Conservation (phyloP, 148 eudicot genomes). For the Amaranthus cruentus region DNA sequence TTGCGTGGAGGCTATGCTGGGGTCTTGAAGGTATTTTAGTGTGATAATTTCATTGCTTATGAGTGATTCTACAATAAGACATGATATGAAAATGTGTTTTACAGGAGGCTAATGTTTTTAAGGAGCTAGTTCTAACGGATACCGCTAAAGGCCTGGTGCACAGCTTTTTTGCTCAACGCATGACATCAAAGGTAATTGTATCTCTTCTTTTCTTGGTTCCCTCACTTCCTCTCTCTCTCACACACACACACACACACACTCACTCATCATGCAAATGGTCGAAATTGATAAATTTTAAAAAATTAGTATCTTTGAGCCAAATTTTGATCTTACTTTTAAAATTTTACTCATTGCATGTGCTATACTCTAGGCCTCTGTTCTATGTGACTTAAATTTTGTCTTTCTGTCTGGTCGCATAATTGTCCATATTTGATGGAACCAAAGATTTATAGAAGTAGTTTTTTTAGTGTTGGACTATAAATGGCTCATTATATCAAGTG, state of each 20-base stretch:
- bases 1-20: slow-evolving; percentile 83
- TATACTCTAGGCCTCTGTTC: not conserved
- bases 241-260: too few relatives aligned
- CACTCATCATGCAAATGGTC: not conserved
- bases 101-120: slow-evolving; percentile 66
- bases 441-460: too few relatives aligned
- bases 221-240: not conserved
- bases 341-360: too few relatives aligned
- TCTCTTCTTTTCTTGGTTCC: not conserved
- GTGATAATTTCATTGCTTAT: not conserved
- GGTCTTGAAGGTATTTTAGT: slow-evolving; percentile 53
- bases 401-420: too few relatives aligned
- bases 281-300: not conserved
- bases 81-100: slow-evolving; percentile 12
- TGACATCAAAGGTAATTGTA: slow-evolving; percentile 64
- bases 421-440: too few relatives aligned
- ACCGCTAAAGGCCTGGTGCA: slow-evolving; percentile 88
- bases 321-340: too few relatives aligned
- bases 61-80: not conserved
- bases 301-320: too few relatives aligned
- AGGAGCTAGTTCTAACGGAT: slow-evolving; percentile 53
- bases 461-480: too few relatives aligned
- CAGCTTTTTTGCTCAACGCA: slow-evolving; percentile 72
- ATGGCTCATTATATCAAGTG: too few relatives aligned
- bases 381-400: not conserved